Evolutionary conservation across 768 basidiomycete species (phyloP).

Genomic region (Piloderma croceum): DNA sequence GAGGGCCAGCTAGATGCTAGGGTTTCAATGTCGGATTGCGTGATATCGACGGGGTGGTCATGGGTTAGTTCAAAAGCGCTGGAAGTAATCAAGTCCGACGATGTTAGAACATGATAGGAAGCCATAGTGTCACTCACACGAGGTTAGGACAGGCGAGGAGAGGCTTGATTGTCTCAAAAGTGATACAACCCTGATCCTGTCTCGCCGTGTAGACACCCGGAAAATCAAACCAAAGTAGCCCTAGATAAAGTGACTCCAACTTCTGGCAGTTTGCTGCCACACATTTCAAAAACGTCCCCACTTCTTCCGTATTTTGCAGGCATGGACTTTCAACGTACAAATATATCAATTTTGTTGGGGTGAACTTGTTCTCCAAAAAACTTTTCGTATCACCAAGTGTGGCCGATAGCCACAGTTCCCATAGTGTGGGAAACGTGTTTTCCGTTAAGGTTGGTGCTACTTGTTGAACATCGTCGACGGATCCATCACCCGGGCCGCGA

Average conservation of each 20-base stretch:
- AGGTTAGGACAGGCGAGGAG: slow-evolving; percentile 28
- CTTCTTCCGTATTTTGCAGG: slow-evolving; percentile 36
- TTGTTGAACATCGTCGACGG: slow-evolving; percentile 35
- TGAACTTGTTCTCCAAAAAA: slow-evolving; percentile 39
- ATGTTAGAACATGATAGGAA: too few species aligned
- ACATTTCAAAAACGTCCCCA: slow-evolving; percentile 39
- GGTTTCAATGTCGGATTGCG: slow-evolving; percentile 38
- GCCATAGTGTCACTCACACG: too few species aligned
- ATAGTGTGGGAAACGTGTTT: slow-evolving; percentile 49
- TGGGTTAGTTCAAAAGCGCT: slow-evolving; percentile 36
- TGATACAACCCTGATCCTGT: slow-evolving; percentile 25
- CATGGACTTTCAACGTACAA: slow-evolving; percentile 47
- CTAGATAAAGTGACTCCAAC: slow-evolving; percentile 40
- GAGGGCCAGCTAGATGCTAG: slow-evolving; percentile 43
- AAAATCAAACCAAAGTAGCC: slow-evolving; percentile 22
- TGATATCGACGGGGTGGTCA: slow-evolving; percentile 33
- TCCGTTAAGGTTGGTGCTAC: slow-evolving; percentile 41
- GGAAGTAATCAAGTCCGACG: too few species aligned
- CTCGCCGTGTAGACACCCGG: slow-evolving; percentile 8
- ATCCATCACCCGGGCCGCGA: slow-evolving; percentile 42
- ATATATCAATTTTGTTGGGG: slow-evolving; percentile 44
- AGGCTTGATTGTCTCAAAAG: slow-evolving; percentile 32
- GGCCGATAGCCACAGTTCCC: slow-evolving; percentile 45
- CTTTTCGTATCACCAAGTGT: slow-evolving; percentile 37
- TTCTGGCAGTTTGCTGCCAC: slow-evolving; percentile 43